A percentile compares a stretch with the other conserved stretches of the same genome.
Conservation (phyloP, 192 early-diverging fungal species). For the Entophlyctis luteolus region DNA sequence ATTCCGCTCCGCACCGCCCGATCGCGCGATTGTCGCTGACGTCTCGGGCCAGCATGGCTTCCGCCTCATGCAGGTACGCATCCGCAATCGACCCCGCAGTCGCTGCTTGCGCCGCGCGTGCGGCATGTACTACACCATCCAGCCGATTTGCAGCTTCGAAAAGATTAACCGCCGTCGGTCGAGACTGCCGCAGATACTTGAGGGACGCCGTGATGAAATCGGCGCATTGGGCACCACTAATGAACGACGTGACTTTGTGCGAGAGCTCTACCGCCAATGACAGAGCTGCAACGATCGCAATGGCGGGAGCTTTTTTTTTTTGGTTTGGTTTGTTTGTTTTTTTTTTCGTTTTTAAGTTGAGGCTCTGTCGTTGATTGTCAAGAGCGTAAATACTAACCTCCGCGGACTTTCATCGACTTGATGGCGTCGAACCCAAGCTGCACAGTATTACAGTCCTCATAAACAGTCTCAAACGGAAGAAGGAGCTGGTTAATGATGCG, state of each 20-base stretch:
- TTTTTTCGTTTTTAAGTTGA: neutral
- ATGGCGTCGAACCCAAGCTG: conserved; percentile 82
- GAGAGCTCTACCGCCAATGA: conserved; percentile 79
- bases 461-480: conserved; percentile 79
- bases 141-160: conserved; percentile 74
- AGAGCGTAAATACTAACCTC: conserved; percentile 38
- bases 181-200: conserved; percentile 64
- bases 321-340: neutral
- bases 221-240: conserved; percentile 38
- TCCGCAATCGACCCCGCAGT: conserved; percentile 45
- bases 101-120: conserved; percentile 2
- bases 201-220: conserved; percentile 58
- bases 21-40: conserved; percentile 84
- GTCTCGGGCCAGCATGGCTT: conserved; percentile 81
- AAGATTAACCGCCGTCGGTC: conserved; percentile 95
- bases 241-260: conserved; percentile 4
- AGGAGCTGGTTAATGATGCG: conserved; percentile 87
- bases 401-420: conserved; percentile 78
- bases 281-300: conserved; percentile 92
- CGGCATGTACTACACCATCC: conserved; percentile 11
- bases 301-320: conserved; percentile 74
- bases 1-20: conserved; percentile 75
- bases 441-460: conserved; percentile 60
- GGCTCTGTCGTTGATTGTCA: neutral
- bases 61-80: conserved; percentile 69